Conservation (phyloP, 768 basidiomycete species). For the Porphyrellus cyaneotinctus region DNA sequence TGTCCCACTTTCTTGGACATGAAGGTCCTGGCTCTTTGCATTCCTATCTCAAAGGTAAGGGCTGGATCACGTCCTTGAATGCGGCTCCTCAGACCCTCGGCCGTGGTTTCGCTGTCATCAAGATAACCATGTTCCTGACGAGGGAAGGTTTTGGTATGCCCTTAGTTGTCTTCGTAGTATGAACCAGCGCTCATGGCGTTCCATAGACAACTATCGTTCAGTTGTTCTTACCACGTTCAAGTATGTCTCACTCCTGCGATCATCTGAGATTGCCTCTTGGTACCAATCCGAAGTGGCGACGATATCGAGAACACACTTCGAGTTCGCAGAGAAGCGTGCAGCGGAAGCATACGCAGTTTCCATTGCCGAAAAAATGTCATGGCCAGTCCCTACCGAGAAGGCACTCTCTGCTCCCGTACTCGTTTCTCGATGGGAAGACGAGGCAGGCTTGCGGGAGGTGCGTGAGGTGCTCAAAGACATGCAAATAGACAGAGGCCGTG, state of each 20-base stretch:
- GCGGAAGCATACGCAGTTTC: conserved; percentile 78
- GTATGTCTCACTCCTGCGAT: conserved; percentile 68
- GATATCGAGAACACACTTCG: conserved; percentile 72
- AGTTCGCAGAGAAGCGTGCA: conserved; percentile 79
- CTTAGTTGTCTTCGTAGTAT: neutral
- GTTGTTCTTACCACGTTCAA: conserved; percentile 71
- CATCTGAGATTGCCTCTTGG: conserved; percentile 56
- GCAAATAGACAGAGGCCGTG: conserved; percentile 54
- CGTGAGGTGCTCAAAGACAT: conserved; percentile 59
- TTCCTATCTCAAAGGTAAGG: conserved; percentile 84
- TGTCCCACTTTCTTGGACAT: conserved; percentile 84
- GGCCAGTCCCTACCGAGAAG: conserved; percentile 78
- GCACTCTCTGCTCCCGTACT: conserved; percentile 69
- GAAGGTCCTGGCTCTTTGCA: conserved; percentile 90
- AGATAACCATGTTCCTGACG: conserved; percentile 76
- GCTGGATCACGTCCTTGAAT: conserved; percentile 77
- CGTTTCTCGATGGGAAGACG: conserved; percentile 68
- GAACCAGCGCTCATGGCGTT: conserved; percentile 3
- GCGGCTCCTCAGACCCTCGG: conserved; percentile 67
- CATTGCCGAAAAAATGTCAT: conserved; percentile 69
- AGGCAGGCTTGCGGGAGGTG: conserved; percentile 48
- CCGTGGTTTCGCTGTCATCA: conserved; percentile 87
- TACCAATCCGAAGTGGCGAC: conserved; percentile 73
- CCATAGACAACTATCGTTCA: conserved; percentile 61
- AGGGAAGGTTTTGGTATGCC: conserved; percentile 77